Evolutionary conservation across 495 filamentous ascomycete genomes (phyloP), one percentile per base, ranked within the genome.

Genomic region (Pseudevernia furfuracea): DNA sequence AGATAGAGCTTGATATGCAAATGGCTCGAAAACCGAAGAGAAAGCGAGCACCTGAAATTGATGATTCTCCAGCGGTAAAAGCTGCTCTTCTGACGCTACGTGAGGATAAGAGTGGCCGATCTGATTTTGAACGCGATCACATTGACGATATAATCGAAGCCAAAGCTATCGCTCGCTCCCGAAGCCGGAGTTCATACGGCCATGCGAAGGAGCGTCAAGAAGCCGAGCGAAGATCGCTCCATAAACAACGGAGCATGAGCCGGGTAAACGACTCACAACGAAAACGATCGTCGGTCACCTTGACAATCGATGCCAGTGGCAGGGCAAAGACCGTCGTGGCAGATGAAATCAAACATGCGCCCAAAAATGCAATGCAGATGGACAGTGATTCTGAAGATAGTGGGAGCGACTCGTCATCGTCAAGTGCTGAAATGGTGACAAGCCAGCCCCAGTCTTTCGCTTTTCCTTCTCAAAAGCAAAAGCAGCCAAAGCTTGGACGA

Each of bases 261-360:
- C 32, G 59, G 17, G 8, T 66, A 34, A n/a, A 32, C 12, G 41
- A 56, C 8, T 41, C 44, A n/a, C 59, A 63, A 60, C 12, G 23
- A 44, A 76, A 79, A 59, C 79, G 82, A 48, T 80, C 82, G 4
- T 77, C 80, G 63, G 84, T 91, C 7, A 85, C 84, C 41, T 84
- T 92, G 61, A 85, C 79, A 15, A 89, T 92, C 67, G 89, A 89
- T 69, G 79, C 82, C 43, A 85, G 85, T 68, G 89, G 89, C 9
- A 78, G 87, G 55, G 89, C 89, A 28, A 85, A 84, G 63, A 83
- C 88, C 30, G 52, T 55, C 28, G 30, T 55, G 19, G 52, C 30
- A 55, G 52, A 55, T 32, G 52, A 55, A 15, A 55, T 17, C 28
- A 34, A 34, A 21, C 52, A 55, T 21, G 30, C 30, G 52, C 17